Percentiles rank a stretch among this genome's conserved stretches.
Conservation (phyloP, 306 rosid genomes). For the Malus sieversii region DNA sequence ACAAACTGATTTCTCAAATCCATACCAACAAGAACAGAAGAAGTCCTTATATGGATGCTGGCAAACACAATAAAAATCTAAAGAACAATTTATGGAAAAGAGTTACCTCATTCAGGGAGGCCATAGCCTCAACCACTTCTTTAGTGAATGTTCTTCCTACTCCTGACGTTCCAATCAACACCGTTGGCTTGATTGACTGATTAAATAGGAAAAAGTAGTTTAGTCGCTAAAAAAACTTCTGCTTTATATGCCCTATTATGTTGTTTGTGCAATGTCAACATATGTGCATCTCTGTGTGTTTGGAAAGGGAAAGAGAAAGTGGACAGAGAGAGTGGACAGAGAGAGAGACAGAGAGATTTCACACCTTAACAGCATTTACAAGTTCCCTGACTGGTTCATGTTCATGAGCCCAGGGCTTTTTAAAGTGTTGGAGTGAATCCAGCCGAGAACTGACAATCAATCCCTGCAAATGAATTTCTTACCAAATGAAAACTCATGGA, state of each 20-base stretch:
- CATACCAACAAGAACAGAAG: neutral
- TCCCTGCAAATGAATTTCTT: constrained; percentile 47
- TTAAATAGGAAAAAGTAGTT: constrained; percentile 12
- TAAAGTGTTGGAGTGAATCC: constrained; percentile 92
- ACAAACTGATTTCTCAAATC: neutral
- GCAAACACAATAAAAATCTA: neutral
- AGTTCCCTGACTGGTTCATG: constrained; percentile 59
- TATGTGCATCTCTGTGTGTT: neutral
- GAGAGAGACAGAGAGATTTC: constrained; percentile 21
- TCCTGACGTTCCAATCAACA: constrained; percentile 89
- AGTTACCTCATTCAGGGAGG: constrained; percentile 64
- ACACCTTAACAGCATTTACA: constrained; percentile 61
- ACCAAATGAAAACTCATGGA: constrained; percentile 15
- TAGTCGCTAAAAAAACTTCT: constrained; percentile 5
- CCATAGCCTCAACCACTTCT: constrained; percentile 77
- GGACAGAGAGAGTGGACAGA: neutral
- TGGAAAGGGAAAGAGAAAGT: neutral
- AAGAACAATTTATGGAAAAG: neutral
- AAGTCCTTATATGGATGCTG: neutral
- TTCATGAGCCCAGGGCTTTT: constrained; percentile 95
- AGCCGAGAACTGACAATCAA: constrained; percentile 70
- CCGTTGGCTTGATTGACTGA: constrained; percentile 87
- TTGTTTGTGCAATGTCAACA: neutral
- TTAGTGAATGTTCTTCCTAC: constrained; percentile 67
- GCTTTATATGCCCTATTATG: neutral